Conservation (phyloP, 768 basidiomycete genomes). For the Rhizopogon rudus region DNA sequence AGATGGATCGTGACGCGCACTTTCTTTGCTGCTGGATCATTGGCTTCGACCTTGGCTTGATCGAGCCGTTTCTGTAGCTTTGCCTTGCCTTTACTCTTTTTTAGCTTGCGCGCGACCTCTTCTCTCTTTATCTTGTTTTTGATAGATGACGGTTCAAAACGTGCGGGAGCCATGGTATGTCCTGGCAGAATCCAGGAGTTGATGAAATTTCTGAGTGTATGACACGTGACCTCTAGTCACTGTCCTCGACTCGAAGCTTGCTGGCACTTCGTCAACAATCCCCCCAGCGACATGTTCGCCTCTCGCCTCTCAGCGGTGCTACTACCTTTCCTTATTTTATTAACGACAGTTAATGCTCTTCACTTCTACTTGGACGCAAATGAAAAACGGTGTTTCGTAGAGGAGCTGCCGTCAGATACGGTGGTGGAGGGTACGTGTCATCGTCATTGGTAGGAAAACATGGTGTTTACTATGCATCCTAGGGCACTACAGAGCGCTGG, state of each 20-base stretch:
- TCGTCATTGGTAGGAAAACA: not conserved
- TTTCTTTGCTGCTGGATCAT: constrained; percentile 74
- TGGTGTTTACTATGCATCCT: not conserved
- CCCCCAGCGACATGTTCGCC: constrained; percentile 15
- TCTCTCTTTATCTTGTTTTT: constrained; percentile 89
- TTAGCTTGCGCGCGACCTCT: constrained; percentile 65
- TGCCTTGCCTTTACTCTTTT: constrained; percentile 71
- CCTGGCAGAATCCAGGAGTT: not conserved
- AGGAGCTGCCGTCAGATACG: constrained; percentile 94
- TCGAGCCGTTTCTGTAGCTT: constrained; percentile 81
- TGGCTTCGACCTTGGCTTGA: constrained; percentile 69
- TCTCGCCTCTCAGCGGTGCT: constrained; percentile 21
- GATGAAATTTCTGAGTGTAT: not conserved
- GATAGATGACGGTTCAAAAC: constrained; percentile 64
- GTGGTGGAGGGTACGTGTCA: constrained; percentile 76
- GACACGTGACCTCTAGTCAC: not conserved
- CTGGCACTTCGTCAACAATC: not conserved
- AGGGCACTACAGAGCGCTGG: constrained; percentile 88
- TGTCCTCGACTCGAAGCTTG: not conserved
- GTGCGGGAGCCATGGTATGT: constrained; percentile 44
- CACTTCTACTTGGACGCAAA: constrained; percentile 97
- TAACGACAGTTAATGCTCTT: constrained; percentile 60
- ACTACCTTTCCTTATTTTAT: constrained; percentile 35
- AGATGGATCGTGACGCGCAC: constrained; percentile 36
- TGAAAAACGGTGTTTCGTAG: constrained; percentile 92